phyloP scores from a whole-genome alignment of 2,329 filamentous ascomycete genomes.

The Lomentospora prolificans region DNA sequence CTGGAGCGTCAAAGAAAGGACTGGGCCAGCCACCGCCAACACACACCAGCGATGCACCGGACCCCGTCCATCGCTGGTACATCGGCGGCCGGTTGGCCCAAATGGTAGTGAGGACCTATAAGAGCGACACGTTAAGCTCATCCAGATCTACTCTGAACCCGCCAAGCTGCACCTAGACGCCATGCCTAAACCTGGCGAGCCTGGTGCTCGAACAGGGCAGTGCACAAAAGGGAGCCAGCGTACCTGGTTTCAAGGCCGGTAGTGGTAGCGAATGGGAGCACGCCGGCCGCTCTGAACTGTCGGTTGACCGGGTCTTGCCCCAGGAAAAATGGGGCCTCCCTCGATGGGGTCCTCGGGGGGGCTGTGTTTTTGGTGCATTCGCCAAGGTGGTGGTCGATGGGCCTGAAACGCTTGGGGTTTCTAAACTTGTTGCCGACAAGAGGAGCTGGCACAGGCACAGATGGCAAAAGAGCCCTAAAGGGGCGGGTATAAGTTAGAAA shows the following conservation, averaged over 20 bases:
- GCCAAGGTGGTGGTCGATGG: neutral
- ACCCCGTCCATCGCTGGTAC: too few species aligned
- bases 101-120: conserved; percentile 7
- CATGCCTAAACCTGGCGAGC: neutral
- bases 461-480: neutral
- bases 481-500: too few species aligned
- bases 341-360: neutral
- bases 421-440: neutral
- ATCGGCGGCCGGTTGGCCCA: conserved; percentile 6
- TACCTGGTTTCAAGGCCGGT: neutral
- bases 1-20: neutral
- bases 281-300: too few species aligned
- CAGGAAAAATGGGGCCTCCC: too few species aligned
- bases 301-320: too few species aligned
- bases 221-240: neutral
- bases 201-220: neutral
- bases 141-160: neutral
- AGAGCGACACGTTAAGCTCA: conserved; percentile 5
- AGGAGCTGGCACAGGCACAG: neutral
- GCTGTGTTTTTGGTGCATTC: neutral
- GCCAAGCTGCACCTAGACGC: neutral
- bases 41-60: too few species aligned
- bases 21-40: neutral
- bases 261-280: neutral
- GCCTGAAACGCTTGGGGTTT: conserved; percentile 1